Evolutionary conservation across 495 filamentous ascomycete genomes (phyloP), one percentile per base, ranked within the genome.

Genomic region (Neurospora tetrasperma): DNA sequence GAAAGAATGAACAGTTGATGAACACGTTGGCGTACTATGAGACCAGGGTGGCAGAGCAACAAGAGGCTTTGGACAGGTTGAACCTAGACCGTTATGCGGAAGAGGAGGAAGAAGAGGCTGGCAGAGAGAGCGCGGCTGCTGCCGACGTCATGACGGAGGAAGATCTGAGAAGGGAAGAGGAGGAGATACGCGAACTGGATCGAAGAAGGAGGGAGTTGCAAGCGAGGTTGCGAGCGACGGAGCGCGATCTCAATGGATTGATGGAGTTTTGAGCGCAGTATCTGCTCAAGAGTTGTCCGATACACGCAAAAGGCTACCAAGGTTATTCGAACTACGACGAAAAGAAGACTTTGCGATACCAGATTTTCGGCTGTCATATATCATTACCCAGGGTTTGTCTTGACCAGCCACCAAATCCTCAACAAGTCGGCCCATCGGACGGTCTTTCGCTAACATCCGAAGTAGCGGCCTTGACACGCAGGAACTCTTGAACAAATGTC

Each of bases 21-120:
- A 87, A 88, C 42, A 97, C 94, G 41, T 83, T 97, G 71, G 87
- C 84, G 40, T 89, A 90, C 70, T 92, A 97, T 76, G 96, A 98
- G 81, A 84, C 84, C 11, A 90, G 90, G 31, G 91, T 98, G 14
- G 89, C 90, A 5, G 89, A 90, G 75, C 96, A 98, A 80, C 85
- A 90, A 14, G 87, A 88, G 44, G 87, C 94, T 75, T 77, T 98
- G 69, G 89, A 92, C 59, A 83, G 87, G 68, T 90, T 96, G 85
- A 94, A 96, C 76, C 71, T 77, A 39, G 84, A 87, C 38, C 78
- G 81, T 41, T 83, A 82, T 82, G 80, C 79, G 75, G 81, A 81
- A n/a, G 81, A 83, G 1, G 83, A 84, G 4, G 82, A 85, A 5
- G 82, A 86, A 4, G 78, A 79, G 0, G 73, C 80, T 18, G 83